Evolutionary conservation across 768 basidiomycete species (phyloP), one percentile per base, ranked within the genome.

Genomic region (Pleurotus salmoneostramineus): DNA sequence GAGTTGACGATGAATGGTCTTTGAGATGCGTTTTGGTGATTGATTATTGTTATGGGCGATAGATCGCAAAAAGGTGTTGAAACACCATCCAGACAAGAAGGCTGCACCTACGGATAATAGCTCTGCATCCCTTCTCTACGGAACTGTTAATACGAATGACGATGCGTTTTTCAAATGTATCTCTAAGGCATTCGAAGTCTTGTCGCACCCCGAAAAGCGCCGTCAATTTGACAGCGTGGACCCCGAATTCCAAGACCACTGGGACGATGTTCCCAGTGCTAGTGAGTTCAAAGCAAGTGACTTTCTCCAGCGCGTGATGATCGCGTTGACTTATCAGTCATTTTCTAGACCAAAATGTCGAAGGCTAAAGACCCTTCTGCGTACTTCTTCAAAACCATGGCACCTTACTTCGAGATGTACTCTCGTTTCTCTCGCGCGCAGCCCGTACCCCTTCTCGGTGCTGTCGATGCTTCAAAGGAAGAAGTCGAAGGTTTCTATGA

Each of bases 121-220:
- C 6, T 51, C 66, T 31, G 61, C 66, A 50, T 56, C 72, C 14
- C 46, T 56, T 36, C 43, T 56, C 11, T 58, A 55, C 31, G 58
- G 58, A 11, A 55, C 50, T 15, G 37, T 54, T 36, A 90, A 91
- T 65, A 88, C 92, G 58, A 96, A 98, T 77, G 95, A 98, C 72
- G 96, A 99, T 66, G 88, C 87, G 0, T 98, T 99, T 81, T 99
- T 99, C 91, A 99, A 99, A 75, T 99, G 97, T 71, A 98, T 99
- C 64, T 88, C 92, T 76, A 99, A 99, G 74, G 96, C 96, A n/a
- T 84, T 90, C 74, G 97, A 99, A 64, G 88, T 94, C 43, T 87
- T 99, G 57, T 88, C 87, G 46, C 82, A 96, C 73, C 68, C 85
- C 17, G 94, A 98, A 68, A 87, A 87, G 66, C 86, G 94, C 58